Conservation (phyloP, 768 basidiomycete species). For the Kwoniella bestiolae region DNA sequence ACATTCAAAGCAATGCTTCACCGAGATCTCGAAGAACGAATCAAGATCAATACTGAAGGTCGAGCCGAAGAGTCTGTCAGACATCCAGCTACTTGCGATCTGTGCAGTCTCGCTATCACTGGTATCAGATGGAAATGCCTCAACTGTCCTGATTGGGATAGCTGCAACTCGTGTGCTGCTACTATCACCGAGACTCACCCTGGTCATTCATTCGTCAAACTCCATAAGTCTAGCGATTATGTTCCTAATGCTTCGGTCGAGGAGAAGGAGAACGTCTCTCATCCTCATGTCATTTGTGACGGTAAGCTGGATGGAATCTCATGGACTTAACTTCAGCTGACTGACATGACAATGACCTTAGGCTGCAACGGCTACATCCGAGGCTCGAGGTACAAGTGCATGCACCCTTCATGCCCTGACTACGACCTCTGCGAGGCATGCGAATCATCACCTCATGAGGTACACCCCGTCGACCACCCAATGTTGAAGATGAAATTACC, state of each 20-base stretch:
- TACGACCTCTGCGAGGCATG: conserved; percentile 57
- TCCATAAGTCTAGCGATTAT: conserved; percentile 45
- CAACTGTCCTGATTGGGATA: conserved; percentile 57
- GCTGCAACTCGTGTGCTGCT: conserved; percentile 43
- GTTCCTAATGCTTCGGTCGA: conserved; percentile 15
- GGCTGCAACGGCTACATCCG: conserved; percentile 45
- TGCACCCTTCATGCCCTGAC: conserved; percentile 57
- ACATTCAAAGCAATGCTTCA: conserved; percentile 54
- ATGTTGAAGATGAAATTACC: conserved; percentile 56
- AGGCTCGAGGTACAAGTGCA: conserved; percentile 55
- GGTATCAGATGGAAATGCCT: conserved; percentile 55
- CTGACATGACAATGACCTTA: conserved; percentile 10
- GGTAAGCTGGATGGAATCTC: too few species aligned
- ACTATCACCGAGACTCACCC: conserved; percentile 43
- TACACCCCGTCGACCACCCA: conserved; percentile 51
- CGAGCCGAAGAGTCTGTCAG: conserved; percentile 15
- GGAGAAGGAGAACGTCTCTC: conserved; percentile 26
- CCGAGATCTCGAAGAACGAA: conserved; percentile 43
- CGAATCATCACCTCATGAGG: conserved; percentile 46
- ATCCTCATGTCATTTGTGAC: conserved; percentile 50
- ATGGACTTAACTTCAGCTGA: too few species aligned
- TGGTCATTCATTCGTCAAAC: conserved; percentile 49
- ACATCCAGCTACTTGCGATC: conserved; percentile 50
- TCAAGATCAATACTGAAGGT: conserved; percentile 34
- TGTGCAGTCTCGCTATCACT: conserved; percentile 45